These are phyloP conservation scores for Domatiomyces globalis DNA, from an alignment of 2,329 filamentous ascomycete genomes.

Conservation along the genomic window DNA sequence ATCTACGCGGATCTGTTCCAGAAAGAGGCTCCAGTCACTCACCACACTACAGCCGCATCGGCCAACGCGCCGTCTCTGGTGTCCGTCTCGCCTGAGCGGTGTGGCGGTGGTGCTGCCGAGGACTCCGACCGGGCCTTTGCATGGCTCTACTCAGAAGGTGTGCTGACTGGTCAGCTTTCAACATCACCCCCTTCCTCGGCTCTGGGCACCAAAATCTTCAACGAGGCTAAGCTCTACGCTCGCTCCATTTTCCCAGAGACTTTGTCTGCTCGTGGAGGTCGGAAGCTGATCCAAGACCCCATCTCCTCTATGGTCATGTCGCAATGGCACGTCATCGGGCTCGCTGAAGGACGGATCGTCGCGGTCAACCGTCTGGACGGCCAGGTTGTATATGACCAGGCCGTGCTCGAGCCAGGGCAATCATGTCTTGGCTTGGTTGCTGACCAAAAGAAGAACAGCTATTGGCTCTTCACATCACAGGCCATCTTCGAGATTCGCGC, in stretches of 20 bases:
- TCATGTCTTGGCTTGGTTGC: slow-evolving; percentile 70
- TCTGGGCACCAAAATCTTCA: slow-evolving; percentile 60
- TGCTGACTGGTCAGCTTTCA: slow-evolving; percentile 72
- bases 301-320: slow-evolving; percentile 73
- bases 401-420: slow-evolving; percentile 66
- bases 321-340: slow-evolving; percentile 79
- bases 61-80: slow-evolving; percentile 50
- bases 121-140: slow-evolving; percentile 55
- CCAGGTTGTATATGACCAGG: slow-evolving; percentile 72
- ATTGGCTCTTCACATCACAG: slow-evolving; percentile 83
- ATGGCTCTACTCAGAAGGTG: slow-evolving; percentile 76
- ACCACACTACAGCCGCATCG: slow-evolving; percentile 54
- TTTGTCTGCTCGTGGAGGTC: slow-evolving; percentile 50
- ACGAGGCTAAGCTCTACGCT: slow-evolving; percentile 62
- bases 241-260: slow-evolving; percentile 57
- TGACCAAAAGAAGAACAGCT: slow-evolving; percentile 89
- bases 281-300: slow-evolving; percentile 52
- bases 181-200: slow-evolving; percentile 46
- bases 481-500: slow-evolving; percentile 92
- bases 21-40: slow-evolving; percentile 60
- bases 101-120: slow-evolving; percentile 24
- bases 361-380: slow-evolving; percentile 80
- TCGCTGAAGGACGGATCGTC: slow-evolving; percentile 70
- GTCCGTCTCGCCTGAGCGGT: slow-evolving; percentile 59
- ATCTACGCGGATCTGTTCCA: slow-evolving; percentile 85